phyloP scores from a whole-genome alignment of 2,329 filamentous ascomycete species.

The Furcasterigmium furcatum region DNA sequence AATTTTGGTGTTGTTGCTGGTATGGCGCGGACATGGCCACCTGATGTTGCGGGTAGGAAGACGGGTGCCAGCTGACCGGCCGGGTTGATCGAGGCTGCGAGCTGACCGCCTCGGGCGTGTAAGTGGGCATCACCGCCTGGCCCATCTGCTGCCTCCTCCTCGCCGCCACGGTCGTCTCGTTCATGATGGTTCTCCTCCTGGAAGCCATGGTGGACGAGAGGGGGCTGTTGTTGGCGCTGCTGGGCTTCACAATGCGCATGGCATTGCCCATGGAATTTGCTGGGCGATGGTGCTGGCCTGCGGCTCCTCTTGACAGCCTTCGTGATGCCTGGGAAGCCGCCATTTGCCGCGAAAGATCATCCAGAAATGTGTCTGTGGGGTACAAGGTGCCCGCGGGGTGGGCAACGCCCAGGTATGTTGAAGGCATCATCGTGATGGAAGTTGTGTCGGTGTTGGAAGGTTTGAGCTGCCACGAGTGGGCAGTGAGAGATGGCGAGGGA shows the following conservation, averaged over 20 bases:
- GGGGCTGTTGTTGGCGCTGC: conserved; percentile 67
- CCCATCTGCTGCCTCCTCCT: conserved; percentile 39
- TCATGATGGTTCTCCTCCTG: conserved; percentile 55
- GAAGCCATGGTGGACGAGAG: conserved; percentile 46
- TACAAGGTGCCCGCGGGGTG: neutral
- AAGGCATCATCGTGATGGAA: conserved; percentile 28
- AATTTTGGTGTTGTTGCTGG: conserved; percentile 33
- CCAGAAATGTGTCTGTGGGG: conserved; percentile 39
- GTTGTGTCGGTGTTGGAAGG: conserved; percentile 1
- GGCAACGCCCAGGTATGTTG: conserved; percentile 8
- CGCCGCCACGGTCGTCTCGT: conserved; percentile 39
- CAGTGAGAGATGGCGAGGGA: too few relatives aligned
- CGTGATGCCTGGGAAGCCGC: conserved; percentile 41
- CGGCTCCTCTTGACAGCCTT: conserved; percentile 45
- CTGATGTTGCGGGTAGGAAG: conserved; percentile 38
- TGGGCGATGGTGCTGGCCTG: conserved; percentile 39
- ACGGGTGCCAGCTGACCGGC: conserved; percentile 75
- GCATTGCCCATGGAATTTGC: conserved; percentile 28
- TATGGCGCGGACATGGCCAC: conserved; percentile 21
- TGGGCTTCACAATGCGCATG: conserved; percentile 63
- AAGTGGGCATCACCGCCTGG: neutral
- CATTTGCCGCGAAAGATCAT: conserved; percentile 51
- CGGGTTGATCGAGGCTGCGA: conserved; percentile 42
- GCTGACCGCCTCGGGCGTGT: conserved; percentile 12
- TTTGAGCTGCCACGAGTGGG: too few relatives aligned